Conservation (phyloP, 2,329 filamentous ascomycete species). For the Thelonectria rubi region DNA sequence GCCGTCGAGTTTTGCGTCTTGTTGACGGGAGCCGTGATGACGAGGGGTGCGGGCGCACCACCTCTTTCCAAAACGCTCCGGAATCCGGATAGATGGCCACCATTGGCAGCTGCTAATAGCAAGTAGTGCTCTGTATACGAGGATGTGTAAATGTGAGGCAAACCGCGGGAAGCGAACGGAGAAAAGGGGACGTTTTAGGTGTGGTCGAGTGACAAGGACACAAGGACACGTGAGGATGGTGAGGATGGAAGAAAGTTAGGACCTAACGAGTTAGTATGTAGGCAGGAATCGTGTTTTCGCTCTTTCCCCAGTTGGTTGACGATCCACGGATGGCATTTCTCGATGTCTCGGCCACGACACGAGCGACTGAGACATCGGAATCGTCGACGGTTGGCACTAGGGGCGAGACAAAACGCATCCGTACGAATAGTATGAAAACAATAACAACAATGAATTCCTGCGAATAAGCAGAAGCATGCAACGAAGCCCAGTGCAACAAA, state of each 20-base stretch:
- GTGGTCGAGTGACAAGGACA: neutral
- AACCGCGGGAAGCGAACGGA: neutral
- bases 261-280: too few relatives aligned
- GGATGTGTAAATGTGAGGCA: neutral
- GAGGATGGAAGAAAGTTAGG: neutral
- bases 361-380: slow-evolving; percentile 13
- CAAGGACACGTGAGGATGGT: neutral
- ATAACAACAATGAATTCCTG: neutral
- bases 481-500: neutral
- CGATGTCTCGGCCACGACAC: neutral
- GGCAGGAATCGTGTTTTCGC: neutral
- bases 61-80: neutral
- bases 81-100: neutral
- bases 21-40: neutral
- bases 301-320: neutral
- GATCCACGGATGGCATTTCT: neutral
- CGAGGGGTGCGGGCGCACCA: neutral
- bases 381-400: slow-evolving; percentile 1
- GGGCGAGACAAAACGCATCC: neutral
- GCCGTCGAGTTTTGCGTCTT: neutral
- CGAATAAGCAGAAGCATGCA: neutral
- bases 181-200: neutral
- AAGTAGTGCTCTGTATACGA: neutral
- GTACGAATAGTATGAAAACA: neutral
- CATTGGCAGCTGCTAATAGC: too few relatives aligned